Conservation (phyloP, 2,329 filamentous ascomycete genomes). For the Pseudocercospora eumusae region DNA sequence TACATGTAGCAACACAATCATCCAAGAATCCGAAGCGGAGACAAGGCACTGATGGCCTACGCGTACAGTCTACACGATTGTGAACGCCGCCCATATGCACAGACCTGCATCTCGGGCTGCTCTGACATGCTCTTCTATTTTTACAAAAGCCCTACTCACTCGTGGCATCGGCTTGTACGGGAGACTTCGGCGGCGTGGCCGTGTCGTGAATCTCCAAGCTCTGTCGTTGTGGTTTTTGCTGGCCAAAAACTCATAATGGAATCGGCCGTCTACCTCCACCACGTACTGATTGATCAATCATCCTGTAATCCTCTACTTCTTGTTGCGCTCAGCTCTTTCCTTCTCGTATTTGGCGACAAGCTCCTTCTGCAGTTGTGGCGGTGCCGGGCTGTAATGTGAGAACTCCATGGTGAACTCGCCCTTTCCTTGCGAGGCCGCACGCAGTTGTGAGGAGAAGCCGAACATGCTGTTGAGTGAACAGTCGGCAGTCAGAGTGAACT, state of each 20-base stretch:
- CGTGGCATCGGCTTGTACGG: background rate
- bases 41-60: no score
- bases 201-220: no score
- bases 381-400: slow-evolving; percentile 87
- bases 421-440: slow-evolving; percentile 95
- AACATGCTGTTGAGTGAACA: slow-evolving; percentile 98
- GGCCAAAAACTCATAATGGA: no score
- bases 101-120: background rate
- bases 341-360: slow-evolving; percentile 68
- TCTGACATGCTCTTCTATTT: background rate
- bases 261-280: no score
- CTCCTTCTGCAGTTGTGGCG: slow-evolving; percentile 83
- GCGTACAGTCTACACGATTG: no score
- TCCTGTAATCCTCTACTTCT: slow-evolving; percentile 49
- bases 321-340: slow-evolving; percentile 64
- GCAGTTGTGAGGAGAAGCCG: slow-evolving; percentile 86
- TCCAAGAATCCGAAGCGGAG: no score
- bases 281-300: no score
- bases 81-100: slow-evolving; percentile 8
- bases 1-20: no score
- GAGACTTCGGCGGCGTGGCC: no score
- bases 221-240: no score
- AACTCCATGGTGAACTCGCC: slow-evolving; percentile 99
- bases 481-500: slow-evolving; percentile 90
- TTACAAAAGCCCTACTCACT: background rate